These are phyloP conservation scores for Ustilago shanxiensis DNA, from an alignment of 1,284 basidiomycete genomes.

Conservation along the genomic window DNA sequence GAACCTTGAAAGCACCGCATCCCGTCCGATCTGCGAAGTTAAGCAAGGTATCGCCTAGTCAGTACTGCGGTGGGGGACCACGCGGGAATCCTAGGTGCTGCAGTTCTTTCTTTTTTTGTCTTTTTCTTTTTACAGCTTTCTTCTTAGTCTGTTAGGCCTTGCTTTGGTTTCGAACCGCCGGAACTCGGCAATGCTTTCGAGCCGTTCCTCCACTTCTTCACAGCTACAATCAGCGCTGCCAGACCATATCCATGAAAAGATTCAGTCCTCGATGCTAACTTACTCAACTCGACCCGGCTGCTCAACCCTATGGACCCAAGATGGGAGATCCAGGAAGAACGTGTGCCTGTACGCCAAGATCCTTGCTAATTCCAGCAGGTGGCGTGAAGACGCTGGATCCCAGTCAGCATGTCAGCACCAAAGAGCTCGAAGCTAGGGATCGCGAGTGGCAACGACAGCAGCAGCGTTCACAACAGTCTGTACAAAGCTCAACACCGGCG, in stretches of 20 bases:
- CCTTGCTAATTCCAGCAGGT: constrained; percentile 35
- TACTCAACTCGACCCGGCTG: background rate
- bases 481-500: background rate
- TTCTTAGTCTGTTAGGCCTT: constrained; percentile 22
- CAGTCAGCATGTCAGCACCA: constrained; percentile 41
- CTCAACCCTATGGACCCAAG: background rate
- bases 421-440: constrained; percentile 34
- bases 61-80: constrained; percentile 88
- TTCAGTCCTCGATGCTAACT: too few relatives aligned
- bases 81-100: constrained; percentile 84
- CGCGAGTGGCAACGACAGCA: constrained; percentile 32
- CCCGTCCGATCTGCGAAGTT: constrained; percentile 84
- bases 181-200: constrained; percentile 3
- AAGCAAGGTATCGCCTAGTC: constrained; percentile 83
- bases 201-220: background rate
- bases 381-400: constrained; percentile 38
- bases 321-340: constrained; percentile 19
- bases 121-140: background rate
- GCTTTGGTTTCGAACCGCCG: constrained; percentile 1
- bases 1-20: constrained; percentile 83
- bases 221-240: too few relatives aligned
- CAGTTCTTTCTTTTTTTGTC: constrained; percentile 72
- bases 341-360: constrained; percentile 42
- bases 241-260: too few relatives aligned
- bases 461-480: background rate